These are phyloP conservation scores for Populus trichocarpa DNA, from an alignment of 441 rosid genomes.

Conservation along the genomic window DNA sequence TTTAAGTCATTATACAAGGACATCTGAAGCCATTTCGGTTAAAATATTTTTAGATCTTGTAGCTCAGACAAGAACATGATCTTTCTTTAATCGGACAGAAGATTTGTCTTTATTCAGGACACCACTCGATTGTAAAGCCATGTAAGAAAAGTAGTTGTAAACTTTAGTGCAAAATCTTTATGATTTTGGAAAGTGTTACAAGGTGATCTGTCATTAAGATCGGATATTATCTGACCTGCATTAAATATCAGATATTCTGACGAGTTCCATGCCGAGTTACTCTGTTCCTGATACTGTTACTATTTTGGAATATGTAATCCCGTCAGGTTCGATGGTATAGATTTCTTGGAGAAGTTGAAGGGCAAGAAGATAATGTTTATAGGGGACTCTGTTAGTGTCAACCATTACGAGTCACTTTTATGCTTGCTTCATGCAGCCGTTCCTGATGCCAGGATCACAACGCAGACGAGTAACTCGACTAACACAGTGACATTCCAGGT, in stretches of 20 bases:
- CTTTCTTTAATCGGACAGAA: neutral
- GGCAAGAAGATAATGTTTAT: conserved; percentile 84
- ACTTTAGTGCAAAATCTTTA: too few relatives aligned
- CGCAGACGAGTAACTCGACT: conserved; percentile 10
- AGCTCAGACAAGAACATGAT: neutral
- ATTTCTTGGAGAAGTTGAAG: conserved; percentile 43
- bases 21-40: neutral
- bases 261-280: neutral
- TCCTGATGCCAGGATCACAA: conserved; percentile 38
- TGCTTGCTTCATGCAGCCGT: conserved; percentile 71
- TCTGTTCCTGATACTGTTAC: neutral
- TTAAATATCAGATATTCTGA: neutral
- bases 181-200: too few relatives aligned
- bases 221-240: neutral
- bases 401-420: conserved; percentile 75
- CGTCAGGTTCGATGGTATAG: conserved; percentile 54
- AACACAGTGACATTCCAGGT: conserved; percentile 42
- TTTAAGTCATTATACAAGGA: neutral
- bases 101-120: neutral
- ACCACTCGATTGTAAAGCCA: neutral
- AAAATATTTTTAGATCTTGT: neutral
- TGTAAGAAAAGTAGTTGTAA: neutral
- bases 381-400: conserved; percentile 77
- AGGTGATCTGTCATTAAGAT: neutral
- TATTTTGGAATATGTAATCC: neutral